These are phyloP conservation scores for Caryopteris hybrid DNA, from an alignment of 305 asterid genomes.

Conservation along the genomic window DNA sequence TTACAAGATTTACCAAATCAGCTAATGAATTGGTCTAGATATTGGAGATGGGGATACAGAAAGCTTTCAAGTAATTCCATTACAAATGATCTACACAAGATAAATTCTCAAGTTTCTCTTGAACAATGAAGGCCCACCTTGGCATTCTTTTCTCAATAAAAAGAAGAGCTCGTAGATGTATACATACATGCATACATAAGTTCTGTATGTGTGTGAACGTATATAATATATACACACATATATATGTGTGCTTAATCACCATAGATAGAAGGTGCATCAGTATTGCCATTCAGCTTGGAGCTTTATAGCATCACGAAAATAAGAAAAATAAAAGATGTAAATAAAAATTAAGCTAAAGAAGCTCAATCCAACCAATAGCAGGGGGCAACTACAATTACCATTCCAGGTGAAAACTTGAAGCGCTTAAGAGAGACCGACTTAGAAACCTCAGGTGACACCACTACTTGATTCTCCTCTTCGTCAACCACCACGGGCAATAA, in stretches of 20 bases:
- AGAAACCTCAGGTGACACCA: conserved; percentile 73
- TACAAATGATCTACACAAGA: background rate
- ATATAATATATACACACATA: background rate
- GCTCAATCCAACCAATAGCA: background rate
- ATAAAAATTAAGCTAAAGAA: background rate
- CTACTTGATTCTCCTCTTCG: conserved; percentile 38
- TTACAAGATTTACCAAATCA: background rate
- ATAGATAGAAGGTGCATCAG: background rate
- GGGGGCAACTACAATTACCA: conserved; percentile 43
- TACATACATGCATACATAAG: too few species aligned
- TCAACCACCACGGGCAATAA: conserved; percentile 29
- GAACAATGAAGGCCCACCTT: background rate
- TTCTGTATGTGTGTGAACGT: too few species aligned
- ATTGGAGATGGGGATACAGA: background rate
- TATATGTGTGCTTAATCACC: background rate
- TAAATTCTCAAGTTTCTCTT: conserved; percentile 4
- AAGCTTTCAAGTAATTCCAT: background rate
- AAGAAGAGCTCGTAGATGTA: background rate
- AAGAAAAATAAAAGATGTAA: too few species aligned
- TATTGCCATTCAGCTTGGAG: background rate
- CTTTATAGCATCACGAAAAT: background rate
- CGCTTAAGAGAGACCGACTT: conserved; percentile 58
- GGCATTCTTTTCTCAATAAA: background rate
- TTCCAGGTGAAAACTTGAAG: conserved; percentile 96
- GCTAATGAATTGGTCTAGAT: background rate